Conservation (phyloP, 83 land plant genomes). For the Picea abies region DNA sequence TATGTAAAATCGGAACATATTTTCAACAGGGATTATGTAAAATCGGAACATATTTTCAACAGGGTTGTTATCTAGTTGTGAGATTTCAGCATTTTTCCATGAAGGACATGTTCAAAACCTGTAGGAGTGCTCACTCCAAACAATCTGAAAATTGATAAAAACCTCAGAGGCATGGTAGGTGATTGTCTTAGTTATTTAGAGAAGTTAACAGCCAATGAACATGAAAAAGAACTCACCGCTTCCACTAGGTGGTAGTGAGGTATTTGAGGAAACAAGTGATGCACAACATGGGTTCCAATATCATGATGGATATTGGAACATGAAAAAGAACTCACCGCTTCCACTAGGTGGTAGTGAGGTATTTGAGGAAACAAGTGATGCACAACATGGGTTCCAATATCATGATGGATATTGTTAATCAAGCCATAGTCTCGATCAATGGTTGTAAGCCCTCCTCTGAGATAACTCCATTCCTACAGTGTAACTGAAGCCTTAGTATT, state of each 20-base stretch:
- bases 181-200: neutral
- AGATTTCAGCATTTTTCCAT: neutral
- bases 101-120: neutral
- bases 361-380: conserved; percentile 98
- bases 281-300: no score
- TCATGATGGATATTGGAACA: neutral
- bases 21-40: no score
- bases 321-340: conserved; percentile 68
- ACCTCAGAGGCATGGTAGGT: neutral
- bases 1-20: neutral
- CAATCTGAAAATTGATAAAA: no score
- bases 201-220: neutral
- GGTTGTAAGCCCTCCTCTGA: conserved; percentile 84
- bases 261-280: no score
- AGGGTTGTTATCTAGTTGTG: neutral
- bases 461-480: conserved; percentile 84
- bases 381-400: conserved; percentile 95
- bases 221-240: conserved; percentile 30
- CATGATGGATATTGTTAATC: conserved; percentile 88
- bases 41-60: no score
- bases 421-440: conserved; percentile 85
- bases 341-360: conserved; percentile 82
- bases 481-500: neutral
- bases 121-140: no score
- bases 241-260: no score